Evolutionary conservation across 371 early-diverging fungal genomes (phyloP).

Genomic region (Mucor ambiguus): DNA sequence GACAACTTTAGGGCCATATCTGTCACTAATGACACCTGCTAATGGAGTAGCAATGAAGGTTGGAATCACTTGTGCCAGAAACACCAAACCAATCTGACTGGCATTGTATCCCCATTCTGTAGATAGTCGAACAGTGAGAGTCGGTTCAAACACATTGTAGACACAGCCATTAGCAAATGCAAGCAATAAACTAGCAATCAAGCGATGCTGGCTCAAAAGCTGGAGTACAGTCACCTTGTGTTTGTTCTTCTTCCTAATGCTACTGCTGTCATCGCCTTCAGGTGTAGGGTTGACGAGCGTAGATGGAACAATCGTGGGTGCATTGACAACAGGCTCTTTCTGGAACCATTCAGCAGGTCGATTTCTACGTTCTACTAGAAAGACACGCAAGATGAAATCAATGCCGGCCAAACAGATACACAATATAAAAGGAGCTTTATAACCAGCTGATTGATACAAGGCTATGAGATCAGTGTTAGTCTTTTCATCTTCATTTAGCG

Average conservation of each 20-base stretch:
- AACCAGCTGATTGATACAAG: slow-evolving; percentile 58
- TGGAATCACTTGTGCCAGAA: slow-evolving; percentile 51
- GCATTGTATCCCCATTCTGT: slow-evolving; percentile 47
- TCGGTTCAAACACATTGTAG: slow-evolving; percentile 41
- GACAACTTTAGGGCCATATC: slow-evolving; percentile 46
- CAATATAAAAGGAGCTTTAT: slow-evolving; percentile 66
- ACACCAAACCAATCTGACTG: slow-evolving; percentile 54
- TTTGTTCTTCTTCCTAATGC: not conserved
- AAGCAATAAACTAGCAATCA: slow-evolving; percentile 25
- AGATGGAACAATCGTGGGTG: not conserved
- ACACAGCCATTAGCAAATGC: slow-evolving; percentile 25
- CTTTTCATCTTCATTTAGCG: not conserved
- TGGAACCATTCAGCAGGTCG: slow-evolving; percentile 22
- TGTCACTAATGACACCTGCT: slow-evolving; percentile 49
- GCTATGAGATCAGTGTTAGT: slow-evolving; percentile 11
- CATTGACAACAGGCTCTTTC: not conserved
- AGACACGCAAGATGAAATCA: slow-evolving; percentile 44
- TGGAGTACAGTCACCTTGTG: slow-evolving; percentile 15
- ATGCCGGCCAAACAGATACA: slow-evolving; percentile 56
- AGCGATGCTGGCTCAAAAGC: slow-evolving; percentile 19
- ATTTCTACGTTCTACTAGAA: slow-evolving; percentile 45
- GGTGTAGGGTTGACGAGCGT: not conserved
- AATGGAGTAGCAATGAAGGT: slow-evolving; percentile 47
- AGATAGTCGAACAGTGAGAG: slow-evolving; percentile 43
- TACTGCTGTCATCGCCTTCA: not conserved